A percentile compares a stretch with the other conserved stretches of the same genome.
These are phyloP conservation scores for Parathielavia appendiculata DNA, from an alignment of 495 filamentous ascomycete genomes.

Conservation along the genomic window DNA sequence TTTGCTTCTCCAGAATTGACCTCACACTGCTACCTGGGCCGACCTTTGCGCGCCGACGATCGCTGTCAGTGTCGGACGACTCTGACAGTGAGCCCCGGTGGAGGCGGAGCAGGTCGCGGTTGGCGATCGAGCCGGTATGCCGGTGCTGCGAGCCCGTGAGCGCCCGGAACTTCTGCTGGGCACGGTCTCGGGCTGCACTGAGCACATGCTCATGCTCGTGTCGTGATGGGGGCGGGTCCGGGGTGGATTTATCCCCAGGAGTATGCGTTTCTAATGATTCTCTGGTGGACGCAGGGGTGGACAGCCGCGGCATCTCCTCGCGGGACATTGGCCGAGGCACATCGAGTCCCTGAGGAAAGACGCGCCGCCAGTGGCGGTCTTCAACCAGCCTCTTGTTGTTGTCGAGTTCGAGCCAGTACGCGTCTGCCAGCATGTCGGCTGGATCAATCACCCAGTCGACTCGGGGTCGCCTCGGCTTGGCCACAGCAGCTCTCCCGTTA, in stretches of 20 bases:
- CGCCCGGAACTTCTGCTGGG: constrained; percentile 47
- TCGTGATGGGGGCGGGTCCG: constrained; percentile 19
- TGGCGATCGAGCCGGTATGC: constrained; percentile 35
- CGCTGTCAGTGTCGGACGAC: constrained; percentile 44
- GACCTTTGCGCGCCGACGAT: constrained; percentile 34
- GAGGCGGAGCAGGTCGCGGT: constrained; percentile 38
- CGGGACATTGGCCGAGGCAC: constrained; percentile 20
- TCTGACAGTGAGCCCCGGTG: constrained; percentile 42
- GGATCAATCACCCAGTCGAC: constrained; percentile 78
- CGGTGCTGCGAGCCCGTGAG: constrained; percentile 46
- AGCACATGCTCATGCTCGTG: constrained; percentile 31
- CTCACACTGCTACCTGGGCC: constrained; percentile 38
- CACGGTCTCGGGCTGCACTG: constrained; percentile 38
- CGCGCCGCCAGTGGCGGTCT: constrained; percentile 61
- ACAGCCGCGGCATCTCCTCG: constrained; percentile 18
- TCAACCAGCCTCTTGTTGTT: constrained; percentile 71
- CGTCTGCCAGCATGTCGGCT: constrained; percentile 76
- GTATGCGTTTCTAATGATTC: constrained; percentile 17
- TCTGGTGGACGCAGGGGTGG: constrained; percentile 26
- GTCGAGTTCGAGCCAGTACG: constrained; percentile 75
- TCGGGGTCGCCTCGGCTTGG: constrained; percentile 57
- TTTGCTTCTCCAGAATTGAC: constrained; percentile 60
- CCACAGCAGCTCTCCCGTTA: constrained; percentile 26
- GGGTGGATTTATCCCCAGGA: constrained; percentile 12
- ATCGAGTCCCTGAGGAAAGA: constrained; percentile 51